A percentile compares a stretch with the other conserved stretches of the same genome.
These are phyloP conservation scores for Coemansia sp. DNA, from an alignment of 192 early-diverging fungal species.

Conservation along the genomic window DNA sequence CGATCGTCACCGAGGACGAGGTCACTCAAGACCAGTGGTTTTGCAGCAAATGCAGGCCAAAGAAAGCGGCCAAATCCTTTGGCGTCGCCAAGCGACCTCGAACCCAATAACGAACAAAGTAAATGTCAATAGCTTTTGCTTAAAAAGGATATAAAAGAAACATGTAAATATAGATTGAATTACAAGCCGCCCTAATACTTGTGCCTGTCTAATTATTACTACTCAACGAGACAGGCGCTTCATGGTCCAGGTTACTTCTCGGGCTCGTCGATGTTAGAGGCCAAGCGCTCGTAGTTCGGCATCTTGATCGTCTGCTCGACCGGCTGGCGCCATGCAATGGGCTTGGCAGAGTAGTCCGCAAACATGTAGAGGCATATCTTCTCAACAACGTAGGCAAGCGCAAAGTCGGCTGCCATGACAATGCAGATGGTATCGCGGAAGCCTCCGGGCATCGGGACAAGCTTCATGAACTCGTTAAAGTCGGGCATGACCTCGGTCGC, in stretches of 20 bases:
- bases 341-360: conserved; percentile 87
- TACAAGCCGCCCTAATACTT: too few species aligned
- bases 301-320: conserved; percentile 32
- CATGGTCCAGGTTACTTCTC: background rate
- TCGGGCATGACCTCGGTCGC: conserved; percentile 86
- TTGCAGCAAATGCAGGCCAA: conserved; percentile 29
- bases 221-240: too few species aligned
- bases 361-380: conserved; percentile 72
- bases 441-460: conserved; percentile 83
- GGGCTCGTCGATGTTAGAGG: background rate
- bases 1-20: conserved; percentile 39
- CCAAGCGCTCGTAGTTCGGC: conserved; percentile 27
- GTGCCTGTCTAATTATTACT: too few species aligned
- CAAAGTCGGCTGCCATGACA: conserved; percentile 89
- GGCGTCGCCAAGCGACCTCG: background rate
- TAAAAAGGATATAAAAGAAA: too few species aligned
- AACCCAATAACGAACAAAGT: background rate
- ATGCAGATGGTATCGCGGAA: conserved; percentile 79
- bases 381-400: conserved; percentile 76
- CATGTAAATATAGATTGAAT: too few species aligned
- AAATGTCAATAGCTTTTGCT: background rate
- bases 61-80: background rate
- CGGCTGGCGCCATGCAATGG: conserved; percentile 53
- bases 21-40: conserved; percentile 45
- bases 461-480: conserved; percentile 85